These are phyloP conservation scores for Cenchrus fungigraminus DNA, from an alignment of 176 grass and related monocot genomes.

Conservation along the genomic window DNA sequence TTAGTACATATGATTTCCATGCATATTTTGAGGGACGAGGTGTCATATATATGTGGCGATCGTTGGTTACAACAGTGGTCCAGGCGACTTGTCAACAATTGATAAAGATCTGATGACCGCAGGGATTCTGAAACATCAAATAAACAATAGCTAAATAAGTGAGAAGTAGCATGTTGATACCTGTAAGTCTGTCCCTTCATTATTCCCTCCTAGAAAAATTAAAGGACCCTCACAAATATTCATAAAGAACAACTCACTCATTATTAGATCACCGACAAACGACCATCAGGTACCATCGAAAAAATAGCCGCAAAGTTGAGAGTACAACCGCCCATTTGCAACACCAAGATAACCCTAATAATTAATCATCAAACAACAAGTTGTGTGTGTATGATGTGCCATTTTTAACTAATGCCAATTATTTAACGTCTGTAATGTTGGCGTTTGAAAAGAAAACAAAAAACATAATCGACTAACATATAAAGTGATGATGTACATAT, in stretches of 20 bases:
- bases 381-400: background rate
- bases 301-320: constrained; percentile 33
- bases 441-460: background rate
- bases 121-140: constrained; percentile 1
- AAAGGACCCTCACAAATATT: constrained; percentile 36
- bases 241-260: constrained; percentile 10
- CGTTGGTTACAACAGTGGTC: background rate
- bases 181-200: constrained; percentile 31
- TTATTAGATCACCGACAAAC: constrained; percentile 50
- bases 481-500: background rate
- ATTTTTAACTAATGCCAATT: background rate
- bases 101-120: background rate
- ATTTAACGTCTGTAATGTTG: background rate
- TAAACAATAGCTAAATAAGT: background rate
- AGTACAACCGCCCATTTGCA: constrained; percentile 43
- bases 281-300: constrained; percentile 41
- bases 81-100: background rate
- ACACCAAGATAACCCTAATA: background rate
- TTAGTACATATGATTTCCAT: background rate
- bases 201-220: constrained; percentile 32
- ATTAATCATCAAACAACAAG: background rate
- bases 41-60: background rate
- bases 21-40: background rate
- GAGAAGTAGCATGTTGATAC: constrained; percentile 17
- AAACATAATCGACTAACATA: background rate